Base-by-base conservation (phyloP, 2,329 filamentous ascomycete genomes). In the Orbilia oligospora region DNA sequence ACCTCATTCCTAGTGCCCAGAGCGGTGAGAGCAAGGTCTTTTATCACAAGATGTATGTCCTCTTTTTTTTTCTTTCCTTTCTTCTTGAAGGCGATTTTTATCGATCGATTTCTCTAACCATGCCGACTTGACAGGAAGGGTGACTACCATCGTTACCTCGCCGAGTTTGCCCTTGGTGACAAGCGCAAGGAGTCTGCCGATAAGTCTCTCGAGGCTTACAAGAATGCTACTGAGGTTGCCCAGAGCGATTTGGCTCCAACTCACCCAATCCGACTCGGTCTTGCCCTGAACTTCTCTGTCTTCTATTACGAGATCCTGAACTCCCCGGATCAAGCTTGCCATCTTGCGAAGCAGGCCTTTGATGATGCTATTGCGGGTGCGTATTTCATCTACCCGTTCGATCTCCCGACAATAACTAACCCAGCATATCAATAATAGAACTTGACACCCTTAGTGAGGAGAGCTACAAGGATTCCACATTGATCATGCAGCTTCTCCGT, bases 221-320 rank as follows among this genome's bases (percentile, higher is more conserved):
- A 98, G 94, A 97, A 93, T 87, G 95, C 95, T 83, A 98, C 95
- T 88, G 95, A 97, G 84, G 95, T 98, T 84, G 96, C 96, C 83
- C 95, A 97, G 89, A 97, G 93, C 82, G 95, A 98, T 87, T 91
- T 98, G 83, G 95, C 95, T 80, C 95, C 95, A 80, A 98, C 96
- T 80, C 95, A 98, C 89, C 95, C 95, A 83, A 98, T 98, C 88
- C 94, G 95, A 84, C 93, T 98, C 82, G 95, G 95, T 86, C 92
- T 98, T 84, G 95, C 95, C 82, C 91, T 98, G 83, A 98, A 97
- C 92, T 97, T 98, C 91, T 97, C 94, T 81, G 95, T 97, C 84
- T 97, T 97, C 89, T 97, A 97, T 91, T 97, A 97, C 87, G 96
- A 97, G 90, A 97, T 97, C 86, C 89, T 97, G 85, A 98, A 97